Evolutionary conservation across 345 rosid genomes (phyloP).

Genomic region (Nasturtium officinale): DNA sequence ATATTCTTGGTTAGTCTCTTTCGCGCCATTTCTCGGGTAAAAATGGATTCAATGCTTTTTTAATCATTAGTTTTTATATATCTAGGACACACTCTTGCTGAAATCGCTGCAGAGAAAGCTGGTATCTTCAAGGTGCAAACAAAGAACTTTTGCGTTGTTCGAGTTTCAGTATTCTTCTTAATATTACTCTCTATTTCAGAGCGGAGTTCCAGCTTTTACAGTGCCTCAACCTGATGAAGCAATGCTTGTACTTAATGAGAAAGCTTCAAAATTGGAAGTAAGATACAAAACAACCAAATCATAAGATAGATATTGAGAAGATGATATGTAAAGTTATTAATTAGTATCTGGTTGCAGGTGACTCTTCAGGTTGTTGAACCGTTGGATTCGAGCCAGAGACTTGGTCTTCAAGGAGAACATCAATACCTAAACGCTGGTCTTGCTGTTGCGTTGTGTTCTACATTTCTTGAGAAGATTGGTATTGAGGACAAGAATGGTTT

Average conservation of each 20-base stretch:
- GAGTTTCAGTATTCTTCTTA: constrained; percentile 17
- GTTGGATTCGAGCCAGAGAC: constrained; percentile 63
- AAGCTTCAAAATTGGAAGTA: constrained; percentile 69
- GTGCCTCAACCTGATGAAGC: constrained; percentile 94
- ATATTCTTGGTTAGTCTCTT: constrained; percentile 91
- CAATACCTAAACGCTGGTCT: constrained; percentile 92
- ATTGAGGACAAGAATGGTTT: constrained; percentile 49
- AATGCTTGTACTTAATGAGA: constrained; percentile 75
- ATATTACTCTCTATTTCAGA: constrained; percentile 46
- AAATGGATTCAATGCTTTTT: not conserved
- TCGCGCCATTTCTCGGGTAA: not conserved
- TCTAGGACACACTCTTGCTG: constrained; percentile 79
- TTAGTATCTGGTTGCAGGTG: constrained; percentile 53
- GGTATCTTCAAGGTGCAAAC: constrained; percentile 83
- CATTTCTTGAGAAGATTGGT: constrained; percentile 81
- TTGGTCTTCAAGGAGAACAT: constrained; percentile 92
- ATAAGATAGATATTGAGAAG: not conserved
- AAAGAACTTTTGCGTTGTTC: not conserved
- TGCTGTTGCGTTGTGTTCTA: constrained; percentile 66
- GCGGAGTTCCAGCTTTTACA: constrained; percentile 78
- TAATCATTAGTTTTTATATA: not conserved
- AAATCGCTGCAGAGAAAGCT: constrained; percentile 96
- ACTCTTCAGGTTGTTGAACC: constrained; percentile 66
- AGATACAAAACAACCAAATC: constrained; percentile 25
- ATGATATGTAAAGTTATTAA: not conserved